These are phyloP conservation scores for Lactarius vividus DNA, from an alignment of 768 basidiomycete genomes.

Conservation along the genomic window DNA sequence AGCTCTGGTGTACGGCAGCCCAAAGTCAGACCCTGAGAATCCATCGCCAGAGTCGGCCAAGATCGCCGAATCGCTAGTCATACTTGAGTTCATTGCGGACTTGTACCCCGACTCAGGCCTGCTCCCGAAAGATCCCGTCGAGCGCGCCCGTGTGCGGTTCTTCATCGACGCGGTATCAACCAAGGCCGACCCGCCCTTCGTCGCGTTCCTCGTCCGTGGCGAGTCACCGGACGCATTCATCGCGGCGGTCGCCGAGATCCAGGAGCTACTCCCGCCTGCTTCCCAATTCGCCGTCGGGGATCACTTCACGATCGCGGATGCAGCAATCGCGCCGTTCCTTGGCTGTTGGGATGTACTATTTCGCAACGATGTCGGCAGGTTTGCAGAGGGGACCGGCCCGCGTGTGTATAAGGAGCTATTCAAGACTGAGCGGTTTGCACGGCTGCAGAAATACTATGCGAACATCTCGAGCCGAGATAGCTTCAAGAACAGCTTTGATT, in stretches of 20 bases:
- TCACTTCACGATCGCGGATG: slow-evolving; percentile 58
- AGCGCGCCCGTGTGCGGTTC: slow-evolving; percentile 54
- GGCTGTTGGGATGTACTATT: slow-evolving; percentile 44
- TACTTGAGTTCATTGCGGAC: slow-evolving; percentile 62
- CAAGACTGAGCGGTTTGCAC: slow-evolving; percentile 41
- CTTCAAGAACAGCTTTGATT: slow-evolving; percentile 49
- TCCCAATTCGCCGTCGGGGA: slow-evolving; percentile 39
- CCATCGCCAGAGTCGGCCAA: slow-evolving; percentile 56
- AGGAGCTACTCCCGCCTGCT: slow-evolving; percentile 44
- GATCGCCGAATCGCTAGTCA: slow-evolving; percentile 56
- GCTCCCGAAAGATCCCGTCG: slow-evolving; percentile 51
- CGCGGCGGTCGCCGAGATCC: slow-evolving; percentile 44
- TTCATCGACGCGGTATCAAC: slow-evolving; percentile 52
- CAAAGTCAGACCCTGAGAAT: slow-evolving; percentile 45
- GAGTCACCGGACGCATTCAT: slow-evolving; percentile 41
- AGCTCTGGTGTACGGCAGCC: slow-evolving; percentile 60
- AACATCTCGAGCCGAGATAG: slow-evolving; percentile 49
- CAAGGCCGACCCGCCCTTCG: slow-evolving; percentile 40
- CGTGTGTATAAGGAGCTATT: slow-evolving; percentile 42
- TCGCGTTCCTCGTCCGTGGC: slow-evolving; percentile 35
- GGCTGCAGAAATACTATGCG: slow-evolving; percentile 45
- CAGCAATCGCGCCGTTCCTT: slow-evolving; percentile 55
- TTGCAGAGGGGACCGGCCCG: slow-evolving; percentile 38
- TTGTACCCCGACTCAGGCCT: slow-evolving; percentile 45
- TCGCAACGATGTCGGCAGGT: slow-evolving; percentile 51